phyloP scores from a whole-genome alignment of 2,329 filamentous ascomycete species.

The Aspergillus sp. region DNA sequence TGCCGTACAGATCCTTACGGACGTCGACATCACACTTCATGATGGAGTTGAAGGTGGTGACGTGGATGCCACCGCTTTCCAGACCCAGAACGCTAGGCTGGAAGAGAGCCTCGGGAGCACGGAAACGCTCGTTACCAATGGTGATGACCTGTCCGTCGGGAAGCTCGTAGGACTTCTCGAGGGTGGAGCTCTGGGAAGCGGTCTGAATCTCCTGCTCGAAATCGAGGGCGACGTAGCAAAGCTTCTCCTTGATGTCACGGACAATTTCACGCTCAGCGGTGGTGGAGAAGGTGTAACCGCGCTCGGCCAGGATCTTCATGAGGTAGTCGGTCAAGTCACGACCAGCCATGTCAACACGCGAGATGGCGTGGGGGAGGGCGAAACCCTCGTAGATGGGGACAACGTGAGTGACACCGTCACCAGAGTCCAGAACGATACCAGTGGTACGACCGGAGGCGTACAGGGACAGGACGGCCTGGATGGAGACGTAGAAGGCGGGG shows the following conservation, averaged over 20 bases:
- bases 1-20: slow-evolving; percentile 99
- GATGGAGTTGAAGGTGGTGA: slow-evolving; percentile 99
- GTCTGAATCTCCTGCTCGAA: slow-evolving; percentile 99
- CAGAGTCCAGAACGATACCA: slow-evolving; percentile 99
- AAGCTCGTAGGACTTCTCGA: slow-evolving; percentile 99
- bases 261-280: slow-evolving; percentile 99
- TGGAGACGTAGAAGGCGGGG: slow-evolving; percentile 99
- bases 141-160: slow-evolving; percentile 99
- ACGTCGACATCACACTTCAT: slow-evolving; percentile 99
- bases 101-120: slow-evolving; percentile 99
- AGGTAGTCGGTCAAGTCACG: slow-evolving; percentile 99
- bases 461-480: slow-evolving; percentile 98
- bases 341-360: slow-evolving; percentile 99
- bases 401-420: slow-evolving; percentile 99
- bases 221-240: slow-evolving; percentile 99
- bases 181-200: slow-evolving; percentile 93
- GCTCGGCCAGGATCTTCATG: slow-evolving; percentile 99
- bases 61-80: slow-evolving; percentile 98
- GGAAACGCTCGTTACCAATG: slow-evolving; percentile 99
- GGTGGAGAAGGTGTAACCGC: slow-evolving; percentile 99
- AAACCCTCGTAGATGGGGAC: slow-evolving; percentile 99
- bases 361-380: slow-evolving; percentile 99
- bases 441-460: slow-evolving; percentile 99
- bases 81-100: slow-evolving; percentile 97
- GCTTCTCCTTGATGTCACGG: slow-evolving; percentile 99